A percentile compares a stretch with the other conserved stretches of the same genome.
These are phyloP conservation scores for Rhododendron ovatum DNA, from an alignment of 148 eudicot species.

Conservation along the genomic window DNA sequence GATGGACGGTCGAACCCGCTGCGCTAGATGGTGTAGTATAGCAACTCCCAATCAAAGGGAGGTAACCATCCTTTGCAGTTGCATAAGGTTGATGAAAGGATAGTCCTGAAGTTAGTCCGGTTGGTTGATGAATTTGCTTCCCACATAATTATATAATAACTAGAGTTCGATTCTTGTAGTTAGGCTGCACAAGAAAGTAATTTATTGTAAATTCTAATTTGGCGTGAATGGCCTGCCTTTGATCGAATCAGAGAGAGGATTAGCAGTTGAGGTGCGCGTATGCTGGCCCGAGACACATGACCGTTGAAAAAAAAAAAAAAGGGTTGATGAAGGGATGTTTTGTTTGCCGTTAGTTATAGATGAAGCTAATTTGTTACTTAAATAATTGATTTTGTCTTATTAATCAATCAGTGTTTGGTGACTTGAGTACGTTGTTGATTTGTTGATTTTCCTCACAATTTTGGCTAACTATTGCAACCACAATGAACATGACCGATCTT, in stretches of 20 bases:
- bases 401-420: not conserved
- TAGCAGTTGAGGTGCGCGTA: not conserved
- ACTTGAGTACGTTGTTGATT: not conserved
- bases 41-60: conserved; percentile 4
- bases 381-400: not conserved
- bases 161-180: not conserved
- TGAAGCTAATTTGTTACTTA: not conserved
- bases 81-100: conserved; percentile 14
- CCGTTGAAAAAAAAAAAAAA: not conserved
- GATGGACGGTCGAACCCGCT: no score
- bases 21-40: no score
- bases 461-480: not conserved
- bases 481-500: not conserved
- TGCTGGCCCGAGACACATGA: not conserved
- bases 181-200: no score
- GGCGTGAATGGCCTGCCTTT: not conserved
- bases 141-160: no score
- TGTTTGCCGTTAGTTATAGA: conserved; percentile 9
- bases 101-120: no score
- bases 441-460: not conserved
- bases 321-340: conserved; percentile 10
- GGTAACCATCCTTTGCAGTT: conserved; percentile 2
- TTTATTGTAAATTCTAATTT: no score
- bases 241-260: not conserved
- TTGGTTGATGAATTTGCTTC: not conserved